Conservation (phyloP, 768 basidiomycete genomes). For the Hericium erinaceus region DNA sequence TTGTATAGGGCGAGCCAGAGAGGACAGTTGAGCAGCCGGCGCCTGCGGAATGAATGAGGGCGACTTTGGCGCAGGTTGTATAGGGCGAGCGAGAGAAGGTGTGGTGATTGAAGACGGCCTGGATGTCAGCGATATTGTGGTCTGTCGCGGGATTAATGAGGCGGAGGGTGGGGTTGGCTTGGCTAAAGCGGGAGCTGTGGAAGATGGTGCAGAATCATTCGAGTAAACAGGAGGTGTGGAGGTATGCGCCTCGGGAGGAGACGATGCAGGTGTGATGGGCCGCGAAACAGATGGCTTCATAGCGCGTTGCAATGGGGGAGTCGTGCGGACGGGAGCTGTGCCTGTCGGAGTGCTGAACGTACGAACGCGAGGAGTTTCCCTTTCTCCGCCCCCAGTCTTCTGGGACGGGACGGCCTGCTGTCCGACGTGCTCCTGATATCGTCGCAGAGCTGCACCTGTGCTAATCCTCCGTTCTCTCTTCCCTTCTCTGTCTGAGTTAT, state of each 20-base stretch:
- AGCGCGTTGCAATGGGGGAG: not conserved
- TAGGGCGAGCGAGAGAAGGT: not conserved
- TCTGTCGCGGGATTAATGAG: not conserved
- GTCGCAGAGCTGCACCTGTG: slow-evolving; percentile 3
- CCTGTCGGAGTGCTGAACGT: slow-evolving; percentile 17
- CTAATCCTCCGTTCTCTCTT: slow-evolving; percentile 2
- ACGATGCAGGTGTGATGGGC: not conserved
- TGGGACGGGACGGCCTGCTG: not conserved
- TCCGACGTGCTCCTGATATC: slow-evolving; percentile 11
- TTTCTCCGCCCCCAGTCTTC: not conserved
- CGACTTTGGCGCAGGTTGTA: slow-evolving; percentile 26
- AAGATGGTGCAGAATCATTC: not conserved
- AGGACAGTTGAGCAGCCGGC: slow-evolving; percentile 31
- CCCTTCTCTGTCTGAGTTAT: not conserved
- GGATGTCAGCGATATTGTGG: not conserved
- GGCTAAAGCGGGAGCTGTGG: not conserved
- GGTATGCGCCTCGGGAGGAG: not conserved
- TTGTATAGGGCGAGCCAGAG: slow-evolving; percentile 33
- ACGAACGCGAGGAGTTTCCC: slow-evolving; percentile 1
- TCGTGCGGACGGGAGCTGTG: not conserved
- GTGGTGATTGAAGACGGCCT: not conserved
- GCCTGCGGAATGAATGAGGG: slow-evolving; percentile 36
- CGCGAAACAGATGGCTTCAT: not conserved
- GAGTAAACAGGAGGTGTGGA: not conserved
- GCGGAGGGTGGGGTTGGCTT: not conserved